Percentiles rank a stretch among this genome's conserved stretches.
Evolutionary conservation across 1,284 basidiomycete species (phyloP).

Genomic region (Trichosporon inkin): DNA sequence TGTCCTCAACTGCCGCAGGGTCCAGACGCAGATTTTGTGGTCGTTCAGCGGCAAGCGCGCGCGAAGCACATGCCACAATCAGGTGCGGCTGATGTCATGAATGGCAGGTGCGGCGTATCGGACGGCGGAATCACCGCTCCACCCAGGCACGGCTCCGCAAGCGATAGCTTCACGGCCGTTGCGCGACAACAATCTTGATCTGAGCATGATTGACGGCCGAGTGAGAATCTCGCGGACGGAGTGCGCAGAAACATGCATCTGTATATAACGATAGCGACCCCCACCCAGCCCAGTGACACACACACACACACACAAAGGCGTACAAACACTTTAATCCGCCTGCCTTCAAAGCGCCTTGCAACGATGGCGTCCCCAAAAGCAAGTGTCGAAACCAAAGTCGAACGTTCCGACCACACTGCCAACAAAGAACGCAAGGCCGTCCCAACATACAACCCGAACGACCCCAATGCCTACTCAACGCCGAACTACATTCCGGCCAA

Average conservation of each 20-base stretch:
- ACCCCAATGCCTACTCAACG: neutral
- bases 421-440: neutral
- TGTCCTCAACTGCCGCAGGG: too few relatives aligned
- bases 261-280: neutral
- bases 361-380: neutral
- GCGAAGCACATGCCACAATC: neutral
- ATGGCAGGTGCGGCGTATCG: constrained; percentile 1
- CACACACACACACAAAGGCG: too few relatives aligned
- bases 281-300: neutral
- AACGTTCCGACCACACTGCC: neutral
- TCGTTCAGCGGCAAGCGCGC: neutral
- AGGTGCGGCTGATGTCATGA: constrained; percentile 4
- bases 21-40: too few relatives aligned
- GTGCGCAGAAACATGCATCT: neutral
- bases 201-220: neutral
- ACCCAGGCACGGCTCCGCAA: neutral
- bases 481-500: neutral
- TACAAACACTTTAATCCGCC: neutral
- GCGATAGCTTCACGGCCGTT: neutral
- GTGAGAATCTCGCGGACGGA: neutral
- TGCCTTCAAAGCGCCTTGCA: neutral
- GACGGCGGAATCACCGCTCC: constrained; percentile 5
- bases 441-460: constrained; percentile 5
- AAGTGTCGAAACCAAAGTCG: constrained; percentile 2
- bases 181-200: neutral